These are phyloP conservation scores for Botrytis porri DNA, from an alignment of 2,329 filamentous ascomycete species.

Conservation along the genomic window DNA sequence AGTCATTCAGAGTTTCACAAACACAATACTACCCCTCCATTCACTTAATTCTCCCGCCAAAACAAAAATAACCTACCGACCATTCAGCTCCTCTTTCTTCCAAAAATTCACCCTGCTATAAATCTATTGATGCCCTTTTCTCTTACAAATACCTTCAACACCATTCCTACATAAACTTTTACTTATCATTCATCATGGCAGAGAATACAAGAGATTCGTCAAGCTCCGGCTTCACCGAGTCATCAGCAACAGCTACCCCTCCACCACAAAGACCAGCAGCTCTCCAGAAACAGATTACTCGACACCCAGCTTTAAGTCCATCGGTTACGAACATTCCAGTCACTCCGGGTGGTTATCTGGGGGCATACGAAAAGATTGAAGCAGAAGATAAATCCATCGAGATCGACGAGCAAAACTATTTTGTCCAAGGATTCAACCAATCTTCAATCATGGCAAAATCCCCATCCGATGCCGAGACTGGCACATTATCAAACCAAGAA, in stretches of 20 bases:
- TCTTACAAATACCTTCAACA: neutral
- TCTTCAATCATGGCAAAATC: conserved; percentile 32
- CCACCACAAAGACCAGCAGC: neutral
- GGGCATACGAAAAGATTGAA: conserved; percentile 26
- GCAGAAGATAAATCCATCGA: conserved; percentile 16
- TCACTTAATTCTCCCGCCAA: neutral
- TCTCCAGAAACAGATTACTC: conserved; percentile 25
- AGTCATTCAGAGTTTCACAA: neutral
- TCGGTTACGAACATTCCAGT: conserved; percentile 35
- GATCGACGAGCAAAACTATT: conserved; percentile 28
- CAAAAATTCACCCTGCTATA: neutral
- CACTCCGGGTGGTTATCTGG: conserved; percentile 33
- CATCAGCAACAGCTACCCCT: neutral
- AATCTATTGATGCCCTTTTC: neutral
- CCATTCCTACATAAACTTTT: neutral
- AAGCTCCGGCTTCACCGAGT: conserved; percentile 8
- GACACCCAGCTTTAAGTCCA: conserved; percentile 34
- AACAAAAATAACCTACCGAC: neutral
- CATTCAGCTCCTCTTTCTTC: neutral
- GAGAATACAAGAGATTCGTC: conserved; percentile 9
- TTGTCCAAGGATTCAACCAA: conserved; percentile 26
- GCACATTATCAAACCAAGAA: conserved; percentile 42
- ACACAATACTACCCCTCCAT: conserved; percentile 1
- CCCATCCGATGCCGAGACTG: conserved; percentile 35
- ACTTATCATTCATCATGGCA: conserved; percentile 19